Base-by-base conservation (phyloP, 371 early-diverging fungal genomes). In the Syncephalastrum racemosum region DNA sequence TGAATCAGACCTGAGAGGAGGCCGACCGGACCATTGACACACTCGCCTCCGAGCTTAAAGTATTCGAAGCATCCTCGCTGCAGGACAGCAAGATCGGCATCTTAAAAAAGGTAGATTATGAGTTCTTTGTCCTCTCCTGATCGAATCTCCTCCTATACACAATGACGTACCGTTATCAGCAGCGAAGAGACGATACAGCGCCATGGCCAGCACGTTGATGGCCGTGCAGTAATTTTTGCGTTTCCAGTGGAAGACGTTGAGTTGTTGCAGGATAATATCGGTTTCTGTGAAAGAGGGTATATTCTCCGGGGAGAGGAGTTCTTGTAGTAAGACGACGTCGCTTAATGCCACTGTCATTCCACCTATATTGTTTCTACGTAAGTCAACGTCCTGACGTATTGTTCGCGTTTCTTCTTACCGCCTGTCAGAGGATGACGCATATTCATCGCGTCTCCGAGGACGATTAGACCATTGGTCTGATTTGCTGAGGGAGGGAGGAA, bases 311-410 rank as follows among this genome's bases (percentile, higher is more conserved):
- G 70, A 64, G 10, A 95, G 70, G 14, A 86, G 60, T 0, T 84
- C 70, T 24, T 71, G 60, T 36, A 93, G 52, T 10, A 83, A 75
- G 1, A 93, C 85, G 4, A 92, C 91, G 71, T 97, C 98, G 77
- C 88, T 88, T 36, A 95, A 75, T 1, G 90, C 97, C 0, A 97
- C 92, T 0, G 98, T 96, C 98, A 97, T 97, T 16, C 98, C 98
- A 57, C 87, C 93, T 63, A 53, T 13, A 24, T 0, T n/a, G 23
- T 18, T 8, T 18, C 39, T 20, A 93, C 89, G 96, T 96, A 16
- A 42, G 39, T 18, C 50, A 7, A 39, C 39, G 0, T 18, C n/a
- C 1, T 31, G 6, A 0, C 36, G 1, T 31, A 31, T 10, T 25
- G 25, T 31, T 10, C 10, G 36, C 36, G n/a, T n/a, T n/a, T n/a